Percentiles rank a stretch among this genome's conserved stretches.
Conservation (phyloP, 2,329 filamentous ascomycete species). For the Epichloe gansuensis region DNA sequence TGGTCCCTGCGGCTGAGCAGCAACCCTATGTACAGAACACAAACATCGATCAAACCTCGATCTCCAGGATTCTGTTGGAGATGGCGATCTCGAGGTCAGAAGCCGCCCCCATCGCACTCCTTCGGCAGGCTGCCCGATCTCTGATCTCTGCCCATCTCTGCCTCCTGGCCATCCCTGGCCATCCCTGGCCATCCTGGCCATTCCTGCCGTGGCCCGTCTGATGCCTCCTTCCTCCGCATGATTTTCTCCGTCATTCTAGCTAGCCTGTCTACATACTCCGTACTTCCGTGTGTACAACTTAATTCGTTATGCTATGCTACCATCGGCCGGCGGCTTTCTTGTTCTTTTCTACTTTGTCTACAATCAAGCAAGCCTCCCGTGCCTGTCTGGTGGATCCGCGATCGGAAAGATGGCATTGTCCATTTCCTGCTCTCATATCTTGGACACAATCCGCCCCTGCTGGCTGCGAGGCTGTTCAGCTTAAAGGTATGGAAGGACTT, state of each 20-base stretch:
- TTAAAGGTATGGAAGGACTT: too few relatives aligned
- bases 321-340: neutral
- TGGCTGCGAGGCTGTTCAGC: too few relatives aligned
- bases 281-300: too few relatives aligned
- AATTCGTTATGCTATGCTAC: neutral
- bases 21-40: too few relatives aligned
- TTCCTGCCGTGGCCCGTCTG: neutral
- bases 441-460: neutral
- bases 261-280: neutral
- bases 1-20: too few relatives aligned
- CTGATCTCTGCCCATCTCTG: neutral
- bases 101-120: neutral
- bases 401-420: neutral
- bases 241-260: neutral
- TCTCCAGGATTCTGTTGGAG: slow-evolving; percentile 2
- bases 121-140: neutral
- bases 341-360: neutral
- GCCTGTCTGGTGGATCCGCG: slow-evolving; percentile 1
- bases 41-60: neutral
- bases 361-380: neutral
- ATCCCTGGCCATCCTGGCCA: neutral
- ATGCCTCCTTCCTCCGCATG: neutral
- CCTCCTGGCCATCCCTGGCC: neutral
- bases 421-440: neutral
- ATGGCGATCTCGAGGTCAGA: slow-evolving; percentile 5